Conservation (phyloP, 108 stramenopile species). For the Hondaea fermentalgiana region DNA sequence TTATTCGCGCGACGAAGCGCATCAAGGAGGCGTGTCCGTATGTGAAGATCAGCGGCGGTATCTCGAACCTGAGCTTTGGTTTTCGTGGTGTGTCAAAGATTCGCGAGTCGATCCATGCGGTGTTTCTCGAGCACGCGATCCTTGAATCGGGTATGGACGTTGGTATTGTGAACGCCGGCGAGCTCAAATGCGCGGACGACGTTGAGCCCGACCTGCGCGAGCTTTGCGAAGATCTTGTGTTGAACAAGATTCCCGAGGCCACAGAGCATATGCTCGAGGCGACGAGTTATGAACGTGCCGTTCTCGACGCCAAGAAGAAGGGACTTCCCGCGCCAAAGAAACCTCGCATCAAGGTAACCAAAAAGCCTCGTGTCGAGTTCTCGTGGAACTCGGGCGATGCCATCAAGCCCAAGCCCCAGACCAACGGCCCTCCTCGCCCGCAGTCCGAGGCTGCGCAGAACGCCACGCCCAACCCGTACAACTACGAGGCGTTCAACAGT, state of each 20-base stretch:
- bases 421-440: background rate
- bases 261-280: conserved; percentile 83
- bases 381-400: background rate
- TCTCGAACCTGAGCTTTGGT: conserved; percentile 95
- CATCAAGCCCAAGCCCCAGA: background rate
- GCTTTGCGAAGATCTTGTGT: conserved; percentile 66
- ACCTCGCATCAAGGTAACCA: background rate
- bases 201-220: conserved; percentile 72
- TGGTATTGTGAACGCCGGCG: conserved; percentile 95
- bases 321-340: background rate
- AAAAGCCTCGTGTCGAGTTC: background rate
- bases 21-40: conserved; percentile 96
- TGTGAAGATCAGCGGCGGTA: conserved; percentile 92
- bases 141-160: conserved; percentile 95
- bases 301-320: conserved; percentile 66
- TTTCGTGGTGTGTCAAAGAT: conserved; percentile 80
- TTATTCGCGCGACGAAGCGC: conserved; percentile 79
- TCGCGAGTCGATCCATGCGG: conserved; percentile 95
- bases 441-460: background rate
- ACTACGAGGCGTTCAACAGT: background rate
- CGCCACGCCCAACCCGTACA: background rate
- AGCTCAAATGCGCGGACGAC: conserved; percentile 73
- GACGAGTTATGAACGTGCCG: conserved; percentile 70
- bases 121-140: conserved; percentile 82
- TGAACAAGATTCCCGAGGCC: conserved; percentile 60